Evolutionary conservation across 192 early-diverging fungal genomes (phyloP).

Genomic region (Rhizoclosmatium globosum): DNA sequence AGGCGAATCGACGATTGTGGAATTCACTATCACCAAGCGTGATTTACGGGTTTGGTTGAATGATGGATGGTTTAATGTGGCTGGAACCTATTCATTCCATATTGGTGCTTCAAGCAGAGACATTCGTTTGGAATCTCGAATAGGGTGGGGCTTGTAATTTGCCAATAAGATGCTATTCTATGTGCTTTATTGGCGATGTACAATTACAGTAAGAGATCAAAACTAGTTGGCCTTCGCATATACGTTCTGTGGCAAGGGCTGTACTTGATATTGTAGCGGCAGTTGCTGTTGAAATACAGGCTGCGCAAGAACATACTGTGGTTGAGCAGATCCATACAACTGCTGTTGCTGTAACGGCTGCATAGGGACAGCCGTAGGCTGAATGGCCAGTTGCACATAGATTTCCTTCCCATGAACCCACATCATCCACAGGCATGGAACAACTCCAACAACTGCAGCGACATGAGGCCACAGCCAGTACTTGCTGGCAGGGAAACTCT

Average conservation of each 20-base stretch:
- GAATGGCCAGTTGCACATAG: background rate
- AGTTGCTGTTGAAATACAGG: no score
- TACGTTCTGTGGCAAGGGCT: no score
- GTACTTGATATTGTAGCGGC: no score
- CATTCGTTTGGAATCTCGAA: background rate
- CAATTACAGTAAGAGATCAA: no score
- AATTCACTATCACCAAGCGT: slow-evolving; percentile 1
- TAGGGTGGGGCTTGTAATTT: background rate
- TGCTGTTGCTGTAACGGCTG: no score
- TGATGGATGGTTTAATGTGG: slow-evolving; percentile 25
- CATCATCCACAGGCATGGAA: background rate
- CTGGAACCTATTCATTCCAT: slow-evolving; percentile 2
- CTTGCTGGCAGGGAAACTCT: background rate
- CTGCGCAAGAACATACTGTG: no score
- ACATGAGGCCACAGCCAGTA: background rate
- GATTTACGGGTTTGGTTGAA: slow-evolving; percentile 30
- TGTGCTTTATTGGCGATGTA: no score
- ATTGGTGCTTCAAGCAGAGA: slow-evolving; percentile 34
- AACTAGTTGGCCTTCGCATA: no score
- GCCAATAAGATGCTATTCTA: no score
- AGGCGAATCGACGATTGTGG: slow-evolving; percentile 53
- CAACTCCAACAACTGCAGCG: background rate
- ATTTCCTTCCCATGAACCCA: background rate
- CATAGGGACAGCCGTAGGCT: background rate
- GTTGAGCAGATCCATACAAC: no score